These are phyloP conservation scores for Candida chilensis DNA, from an alignment of 805 yeast genomes.

Conservation along the genomic window DNA sequence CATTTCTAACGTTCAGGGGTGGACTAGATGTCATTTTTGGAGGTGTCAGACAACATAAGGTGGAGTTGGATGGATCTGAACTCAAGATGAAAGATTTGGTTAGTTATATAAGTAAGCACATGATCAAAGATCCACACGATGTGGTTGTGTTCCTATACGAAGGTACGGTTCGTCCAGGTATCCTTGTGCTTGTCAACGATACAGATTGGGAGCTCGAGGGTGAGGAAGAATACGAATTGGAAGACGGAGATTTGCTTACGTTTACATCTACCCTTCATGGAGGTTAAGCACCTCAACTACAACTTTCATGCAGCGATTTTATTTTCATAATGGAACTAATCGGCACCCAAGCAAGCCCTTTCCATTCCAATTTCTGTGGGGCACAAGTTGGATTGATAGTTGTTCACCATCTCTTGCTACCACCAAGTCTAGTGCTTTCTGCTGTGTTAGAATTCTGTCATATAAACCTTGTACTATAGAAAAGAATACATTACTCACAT, in stretches of 20 bases:
- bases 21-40: conserved; percentile 79
- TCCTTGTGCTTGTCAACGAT: conserved; percentile 83
- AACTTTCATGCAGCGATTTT: no score
- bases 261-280: conserved; percentile 95
- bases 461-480: background rate
- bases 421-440: conserved; percentile 13
- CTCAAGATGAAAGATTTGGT: conserved; percentile 42
- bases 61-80: conserved; percentile 34
- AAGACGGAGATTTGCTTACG: conserved; percentile 67
- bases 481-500: conserved; percentile 12
- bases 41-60: conserved; percentile 43
- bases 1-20: conserved; percentile 31
- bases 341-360: conserved; percentile 64
- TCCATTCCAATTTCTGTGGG: conserved; percentile 54
- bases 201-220: conserved; percentile 97
- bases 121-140: conserved; percentile 55
- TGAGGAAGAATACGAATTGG: conserved; percentile 70
- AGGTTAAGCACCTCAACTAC: conserved; percentile 50
- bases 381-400: conserved; percentile 18
- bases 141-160: conserved; percentile 73
- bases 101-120: conserved; percentile 37
- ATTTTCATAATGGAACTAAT: conserved; percentile 34
- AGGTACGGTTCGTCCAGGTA: conserved; percentile 83
- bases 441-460: no score
- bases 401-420: conserved; percentile 18